Conservation (phyloP, 2,329 filamentous ascomycete genomes). For the Ascochyta rabiei region DNA sequence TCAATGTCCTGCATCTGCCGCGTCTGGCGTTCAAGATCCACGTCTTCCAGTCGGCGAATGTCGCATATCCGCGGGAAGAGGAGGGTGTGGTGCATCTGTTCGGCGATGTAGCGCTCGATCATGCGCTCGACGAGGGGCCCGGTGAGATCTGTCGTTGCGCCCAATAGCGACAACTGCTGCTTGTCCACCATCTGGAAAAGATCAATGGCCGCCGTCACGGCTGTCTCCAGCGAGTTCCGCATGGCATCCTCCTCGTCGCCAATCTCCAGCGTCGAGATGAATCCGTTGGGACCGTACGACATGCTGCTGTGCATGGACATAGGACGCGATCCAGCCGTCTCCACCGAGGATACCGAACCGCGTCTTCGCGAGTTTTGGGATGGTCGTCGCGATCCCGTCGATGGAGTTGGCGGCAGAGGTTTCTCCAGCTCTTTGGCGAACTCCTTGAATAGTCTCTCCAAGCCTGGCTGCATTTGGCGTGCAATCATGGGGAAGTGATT, state of each 20-base stretch:
- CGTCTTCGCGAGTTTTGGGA: constrained; percentile 43
- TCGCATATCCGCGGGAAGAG: constrained; percentile 83
- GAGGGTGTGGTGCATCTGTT: constrained; percentile 84
- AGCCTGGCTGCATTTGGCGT: constrained; percentile 89
- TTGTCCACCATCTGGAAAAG: constrained; percentile 96
- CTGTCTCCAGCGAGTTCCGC: constrained; percentile 85
- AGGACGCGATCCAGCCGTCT: constrained; percentile 34
- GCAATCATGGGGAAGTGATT: constrained; percentile 95
- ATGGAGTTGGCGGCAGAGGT: constrained; percentile 76
- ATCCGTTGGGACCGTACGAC: constrained; percentile 45
- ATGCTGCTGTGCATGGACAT: constrained; percentile 47
- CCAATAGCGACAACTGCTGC: constrained; percentile 88
- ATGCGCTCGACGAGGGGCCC: constrained; percentile 89
- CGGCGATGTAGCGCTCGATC: constrained; percentile 92
- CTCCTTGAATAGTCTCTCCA: constrained; percentile 88
- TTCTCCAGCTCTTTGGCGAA: constrained; percentile 86
- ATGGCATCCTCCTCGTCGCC: constrained; percentile 93
- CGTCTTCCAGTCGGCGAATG: constrained; percentile 79
- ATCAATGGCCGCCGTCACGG: constrained; percentile 91
- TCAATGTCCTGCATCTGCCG: constrained; percentile 93
- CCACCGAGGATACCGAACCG: constrained; percentile 44
- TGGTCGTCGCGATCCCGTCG: constrained; percentile 46
- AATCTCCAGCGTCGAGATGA: constrained; percentile 61
- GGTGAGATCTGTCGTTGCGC: constrained; percentile 90
- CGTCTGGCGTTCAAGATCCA: constrained; percentile 87